Conservation (phyloP, 257 asterid species). For the Lycium barbarum region DNA sequence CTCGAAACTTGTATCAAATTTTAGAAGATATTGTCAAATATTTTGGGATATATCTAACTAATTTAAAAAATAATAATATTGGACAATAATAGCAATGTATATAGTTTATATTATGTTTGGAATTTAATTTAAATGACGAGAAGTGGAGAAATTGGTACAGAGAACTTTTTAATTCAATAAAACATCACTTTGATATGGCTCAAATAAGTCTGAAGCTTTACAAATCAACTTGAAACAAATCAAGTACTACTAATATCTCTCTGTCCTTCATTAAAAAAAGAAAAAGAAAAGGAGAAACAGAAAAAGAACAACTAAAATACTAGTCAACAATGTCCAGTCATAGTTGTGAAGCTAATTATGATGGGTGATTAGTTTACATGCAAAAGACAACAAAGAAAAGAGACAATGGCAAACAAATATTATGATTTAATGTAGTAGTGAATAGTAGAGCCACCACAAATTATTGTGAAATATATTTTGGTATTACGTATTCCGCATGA, state of each 20-base stretch:
- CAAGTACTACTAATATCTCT: neutral
- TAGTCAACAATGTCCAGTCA: neutral
- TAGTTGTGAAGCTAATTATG: neutral
- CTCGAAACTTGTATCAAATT: neutral
- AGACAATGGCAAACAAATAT: neutral
- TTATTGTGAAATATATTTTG: conserved; percentile 7
- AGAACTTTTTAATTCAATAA: neutral
- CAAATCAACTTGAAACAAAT: neutral
- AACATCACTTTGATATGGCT: neutral
- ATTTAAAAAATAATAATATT: too few species aligned
- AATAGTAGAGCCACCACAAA: neutral
- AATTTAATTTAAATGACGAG: neutral
- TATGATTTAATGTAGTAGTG: neutral
- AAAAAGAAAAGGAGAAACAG: neutral
- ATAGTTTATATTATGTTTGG: neutral
- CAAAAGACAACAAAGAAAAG: neutral
- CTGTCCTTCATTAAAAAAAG: neutral
- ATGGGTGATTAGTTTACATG: conserved; percentile 20
- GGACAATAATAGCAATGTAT: neutral
- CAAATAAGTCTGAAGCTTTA: neutral
- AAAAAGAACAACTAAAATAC: neutral
- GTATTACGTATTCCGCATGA: neutral
- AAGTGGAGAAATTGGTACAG: neutral
- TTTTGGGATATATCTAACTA: neutral
- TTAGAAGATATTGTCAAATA: neutral